phyloP scores from a whole-genome alignment of 345 rosid species.

The Eucalyptus paniculata region DNA sequence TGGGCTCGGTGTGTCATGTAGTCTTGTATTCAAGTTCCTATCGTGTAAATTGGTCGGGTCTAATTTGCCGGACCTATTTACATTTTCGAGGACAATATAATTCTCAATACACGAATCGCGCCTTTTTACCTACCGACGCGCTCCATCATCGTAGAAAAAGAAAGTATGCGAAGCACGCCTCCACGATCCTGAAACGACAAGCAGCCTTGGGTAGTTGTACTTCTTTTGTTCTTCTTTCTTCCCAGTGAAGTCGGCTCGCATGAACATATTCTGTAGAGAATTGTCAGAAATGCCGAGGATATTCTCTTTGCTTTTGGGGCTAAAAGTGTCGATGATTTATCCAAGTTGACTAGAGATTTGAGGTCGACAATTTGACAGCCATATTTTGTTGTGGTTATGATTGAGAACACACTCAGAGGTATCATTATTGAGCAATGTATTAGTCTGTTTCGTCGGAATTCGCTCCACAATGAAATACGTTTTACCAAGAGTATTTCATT shows the following conservation, averaged over 20 bases:
- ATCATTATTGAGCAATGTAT: not conserved
- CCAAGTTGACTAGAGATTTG: not conserved
- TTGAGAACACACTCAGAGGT: not conserved
- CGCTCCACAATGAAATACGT: not conserved
- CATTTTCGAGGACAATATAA: not conserved
- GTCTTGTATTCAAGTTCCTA: not conserved
- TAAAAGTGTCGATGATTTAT: not conserved
- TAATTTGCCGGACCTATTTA: not conserved
- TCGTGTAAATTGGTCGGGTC: not conserved
- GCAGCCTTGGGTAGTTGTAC: not conserved
- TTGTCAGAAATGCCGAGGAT: not conserved
- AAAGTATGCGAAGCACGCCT: not conserved
- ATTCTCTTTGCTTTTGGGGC: not conserved
- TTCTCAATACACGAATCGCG: not conserved
- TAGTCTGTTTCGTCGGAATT: not conserved
- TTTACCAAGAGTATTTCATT: not conserved
- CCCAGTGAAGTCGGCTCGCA: not conserved
- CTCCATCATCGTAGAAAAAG: not conserved
- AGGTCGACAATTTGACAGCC: not conserved
- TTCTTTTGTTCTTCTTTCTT: not conserved
- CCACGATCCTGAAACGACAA: not conserved
- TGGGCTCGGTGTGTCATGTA: not conserved
- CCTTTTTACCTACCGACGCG: not conserved
- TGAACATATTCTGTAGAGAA: not conserved
- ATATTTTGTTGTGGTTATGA: not conserved